Conservation (phyloP, 2,329 filamentous ascomycete species). For the Drechslerella coelobrocha region DNA sequence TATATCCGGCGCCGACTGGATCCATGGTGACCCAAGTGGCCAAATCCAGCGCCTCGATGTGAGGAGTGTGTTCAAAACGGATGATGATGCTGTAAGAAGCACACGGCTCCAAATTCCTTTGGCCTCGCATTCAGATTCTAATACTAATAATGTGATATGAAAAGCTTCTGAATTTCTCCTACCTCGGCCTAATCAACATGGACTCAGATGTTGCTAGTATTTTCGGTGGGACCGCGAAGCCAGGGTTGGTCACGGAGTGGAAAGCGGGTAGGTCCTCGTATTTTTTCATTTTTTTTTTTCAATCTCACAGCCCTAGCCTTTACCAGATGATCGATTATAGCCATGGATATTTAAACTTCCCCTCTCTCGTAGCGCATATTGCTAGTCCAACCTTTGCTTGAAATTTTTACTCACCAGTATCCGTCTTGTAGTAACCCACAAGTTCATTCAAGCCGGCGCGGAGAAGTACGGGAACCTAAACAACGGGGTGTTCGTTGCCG, state of each 20-base stretch:
- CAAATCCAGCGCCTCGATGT: constrained; percentile 59
- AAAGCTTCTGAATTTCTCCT: constrained; percentile 58
- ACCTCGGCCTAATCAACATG: constrained; percentile 59
- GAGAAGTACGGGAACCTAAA: constrained; percentile 57
- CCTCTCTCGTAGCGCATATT: too few species aligned
- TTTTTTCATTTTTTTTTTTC: constrained; percentile 50
- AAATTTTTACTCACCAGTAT: too few species aligned
- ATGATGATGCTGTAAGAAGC: constrained; percentile 37
- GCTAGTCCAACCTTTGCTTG: too few species aligned
- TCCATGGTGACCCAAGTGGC: constrained; percentile 59
- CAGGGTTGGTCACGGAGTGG: constrained; percentile 59
- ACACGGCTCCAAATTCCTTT: not conserved
- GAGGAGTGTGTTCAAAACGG: constrained; percentile 56
- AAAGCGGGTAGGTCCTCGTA: constrained; percentile 56
- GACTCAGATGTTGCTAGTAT: constrained; percentile 57
- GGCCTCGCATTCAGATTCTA: not conserved
- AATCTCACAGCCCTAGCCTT: constrained; percentile 1
- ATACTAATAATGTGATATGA: not conserved
- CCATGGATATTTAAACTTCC: not conserved
- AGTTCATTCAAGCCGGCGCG: constrained; percentile 59
- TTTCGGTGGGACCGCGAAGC: constrained; percentile 57
- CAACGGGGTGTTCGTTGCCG: constrained; percentile 59
- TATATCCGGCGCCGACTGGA: constrained; percentile 59
- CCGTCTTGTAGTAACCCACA: constrained; percentile 58
- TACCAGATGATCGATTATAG: not conserved